These are phyloP conservation scores for Pyracantha coccinea DNA, from an alignment of 331 rosid species.

Conservation along the genomic window DNA sequence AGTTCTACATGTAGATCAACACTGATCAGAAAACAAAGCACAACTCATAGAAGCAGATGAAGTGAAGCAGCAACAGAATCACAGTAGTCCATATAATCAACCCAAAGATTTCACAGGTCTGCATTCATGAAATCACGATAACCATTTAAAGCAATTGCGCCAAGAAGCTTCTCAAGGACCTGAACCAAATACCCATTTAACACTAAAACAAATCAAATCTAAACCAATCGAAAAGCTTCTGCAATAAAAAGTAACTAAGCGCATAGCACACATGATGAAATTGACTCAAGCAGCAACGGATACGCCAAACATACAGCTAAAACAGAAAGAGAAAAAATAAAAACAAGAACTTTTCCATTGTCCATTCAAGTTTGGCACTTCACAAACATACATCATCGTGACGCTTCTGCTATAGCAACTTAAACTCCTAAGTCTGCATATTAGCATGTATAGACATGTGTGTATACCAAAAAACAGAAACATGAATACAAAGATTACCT, in stretches of 20 bases:
- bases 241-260: background rate
- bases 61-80: constrained; percentile 75
- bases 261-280: background rate
- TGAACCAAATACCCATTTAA: constrained; percentile 65
- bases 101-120: constrained; percentile 74
- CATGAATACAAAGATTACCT: constrained; percentile 25
- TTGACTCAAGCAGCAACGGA: background rate
- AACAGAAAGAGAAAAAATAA: background rate
- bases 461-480: background rate
- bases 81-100: constrained; percentile 73
- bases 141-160: constrained; percentile 73
- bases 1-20: constrained; percentile 43
- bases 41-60: constrained; percentile 55
- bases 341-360: background rate
- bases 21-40: constrained; percentile 35
- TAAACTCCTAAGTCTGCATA: background rate
- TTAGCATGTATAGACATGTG: background rate
- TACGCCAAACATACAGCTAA: background rate
- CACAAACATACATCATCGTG: background rate
- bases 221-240: background rate
- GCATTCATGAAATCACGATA: constrained; percentile 78
- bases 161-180: constrained; percentile 82
- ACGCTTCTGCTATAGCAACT: background rate
- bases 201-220: constrained; percentile 37
- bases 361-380: background rate